phyloP scores from a whole-genome alignment of 208 protist genomes.

The Porcisia deanei region DNA sequence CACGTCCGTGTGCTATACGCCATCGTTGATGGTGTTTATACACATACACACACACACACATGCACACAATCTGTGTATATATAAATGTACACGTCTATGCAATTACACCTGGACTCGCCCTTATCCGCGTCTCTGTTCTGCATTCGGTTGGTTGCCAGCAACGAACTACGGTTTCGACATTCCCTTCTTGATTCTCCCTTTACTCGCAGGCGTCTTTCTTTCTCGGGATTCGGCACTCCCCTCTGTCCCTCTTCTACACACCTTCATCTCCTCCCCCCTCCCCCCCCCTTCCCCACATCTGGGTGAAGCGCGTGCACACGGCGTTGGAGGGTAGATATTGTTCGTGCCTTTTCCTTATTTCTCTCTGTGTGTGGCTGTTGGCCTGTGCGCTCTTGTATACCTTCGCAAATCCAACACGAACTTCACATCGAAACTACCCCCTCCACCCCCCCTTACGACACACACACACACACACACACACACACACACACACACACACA shows the following conservation, averaged over 20 bases:
- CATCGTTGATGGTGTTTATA: not conserved
- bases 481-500: not conserved
- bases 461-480: not conserved
- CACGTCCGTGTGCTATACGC: not conserved
- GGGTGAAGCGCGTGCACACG: not conserved
- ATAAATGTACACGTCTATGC: not conserved
- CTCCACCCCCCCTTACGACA: not conserved
- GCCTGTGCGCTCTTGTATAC: not conserved
- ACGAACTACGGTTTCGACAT: not conserved
- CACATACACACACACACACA: not conserved
- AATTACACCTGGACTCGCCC: not conserved
- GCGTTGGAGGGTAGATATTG: not conserved
- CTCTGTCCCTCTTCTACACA: not conserved
- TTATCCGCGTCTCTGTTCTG: not conserved
- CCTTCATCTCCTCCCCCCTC: not conserved
- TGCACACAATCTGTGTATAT: not conserved
- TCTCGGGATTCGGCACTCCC: not conserved
- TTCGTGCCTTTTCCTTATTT: not conserved
- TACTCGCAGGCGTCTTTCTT: slow-evolving; percentile 2
- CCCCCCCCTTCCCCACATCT: not conserved
- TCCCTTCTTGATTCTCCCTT: not conserved
- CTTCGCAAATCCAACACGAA: not conserved
- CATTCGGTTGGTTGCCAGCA: not conserved
- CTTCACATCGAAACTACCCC: not conserved
- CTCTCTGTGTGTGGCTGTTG: not conserved